Conservation (phyloP, 306 rosid species). For the Mucuna pruriens region DNA sequence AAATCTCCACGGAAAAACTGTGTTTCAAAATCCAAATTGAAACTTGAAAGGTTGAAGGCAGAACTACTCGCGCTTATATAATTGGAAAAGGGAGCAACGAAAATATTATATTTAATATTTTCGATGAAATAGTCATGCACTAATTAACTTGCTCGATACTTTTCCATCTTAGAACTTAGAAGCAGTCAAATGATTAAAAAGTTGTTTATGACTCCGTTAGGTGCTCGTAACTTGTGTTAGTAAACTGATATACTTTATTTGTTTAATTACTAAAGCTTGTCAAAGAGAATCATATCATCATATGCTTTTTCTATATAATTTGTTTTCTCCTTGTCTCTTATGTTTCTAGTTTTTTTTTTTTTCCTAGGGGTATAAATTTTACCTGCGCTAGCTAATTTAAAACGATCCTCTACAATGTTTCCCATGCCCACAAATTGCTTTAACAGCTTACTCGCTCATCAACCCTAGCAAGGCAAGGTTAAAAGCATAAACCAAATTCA, state of each 20-base stretch:
- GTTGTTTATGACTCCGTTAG: not conserved
- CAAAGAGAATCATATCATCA: slow-evolving; percentile 18
- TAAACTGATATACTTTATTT: not conserved
- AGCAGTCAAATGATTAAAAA: slow-evolving; percentile 35
- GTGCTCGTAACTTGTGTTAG: slow-evolving; percentile 1
- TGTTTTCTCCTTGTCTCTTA: slow-evolving; percentile 6
- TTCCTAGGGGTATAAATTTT: not conserved
- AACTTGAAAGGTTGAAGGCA: not conserved
- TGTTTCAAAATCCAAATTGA: not conserved
- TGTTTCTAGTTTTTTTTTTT: not conserved
- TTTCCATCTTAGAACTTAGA: slow-evolving; percentile 13
- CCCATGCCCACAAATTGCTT: not conserved
- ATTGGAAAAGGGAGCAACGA: not conserved
- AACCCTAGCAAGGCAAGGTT: slow-evolving; percentile 27
- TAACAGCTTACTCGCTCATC: slow-evolving; percentile 26
- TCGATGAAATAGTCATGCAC: not conserved
- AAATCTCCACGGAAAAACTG: not conserved
- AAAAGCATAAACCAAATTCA: slow-evolving; percentile 10
- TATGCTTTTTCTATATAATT: not conserved
- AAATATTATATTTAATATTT: not conserved
- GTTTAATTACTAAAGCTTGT: slow-evolving; percentile 25
- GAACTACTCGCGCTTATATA: not conserved
- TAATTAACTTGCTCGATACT: not conserved
- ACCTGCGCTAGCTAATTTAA: not conserved
- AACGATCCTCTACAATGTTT: not conserved